Conservation (phyloP, 1,284 basidiomycete species). For the Cryptococcus sp. region DNA sequence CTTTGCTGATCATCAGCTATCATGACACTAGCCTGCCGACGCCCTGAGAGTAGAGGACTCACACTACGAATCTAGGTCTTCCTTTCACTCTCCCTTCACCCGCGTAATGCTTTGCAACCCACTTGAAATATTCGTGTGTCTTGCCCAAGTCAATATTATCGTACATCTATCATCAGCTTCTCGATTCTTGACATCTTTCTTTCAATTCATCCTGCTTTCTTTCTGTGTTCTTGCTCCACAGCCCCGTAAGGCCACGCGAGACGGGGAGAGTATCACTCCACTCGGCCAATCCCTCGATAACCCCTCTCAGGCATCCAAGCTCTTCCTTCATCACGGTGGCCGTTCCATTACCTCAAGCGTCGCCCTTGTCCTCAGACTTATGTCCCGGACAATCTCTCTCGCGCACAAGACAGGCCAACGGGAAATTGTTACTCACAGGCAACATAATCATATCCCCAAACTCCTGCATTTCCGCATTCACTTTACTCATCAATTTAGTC, state of each 20-base stretch:
- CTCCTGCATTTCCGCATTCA: conserved; percentile 36
- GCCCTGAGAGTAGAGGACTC: conserved; percentile 9
- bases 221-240: too few relatives aligned
- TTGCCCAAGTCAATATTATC: conserved; percentile 50
- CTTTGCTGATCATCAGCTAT: conserved; percentile 31
- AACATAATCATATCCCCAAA: conserved; percentile 47
- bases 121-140: conserved; percentile 49
- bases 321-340: too few relatives aligned
- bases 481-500: conserved; percentile 12
- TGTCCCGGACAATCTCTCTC: too few relatives aligned
- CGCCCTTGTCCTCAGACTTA: too few relatives aligned
- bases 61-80: conserved; percentile 48
- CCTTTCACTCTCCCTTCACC: conserved; percentile 42
- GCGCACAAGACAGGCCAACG: neutral
- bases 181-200: too few relatives aligned
- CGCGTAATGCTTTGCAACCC: conserved; percentile 41
- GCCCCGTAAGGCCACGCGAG: neutral
- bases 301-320: too few relatives aligned
- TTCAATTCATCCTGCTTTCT: too few relatives aligned
- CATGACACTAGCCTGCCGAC: neutral
- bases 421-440: conserved; percentile 30
- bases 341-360: too few relatives aligned
- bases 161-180: conserved; percentile 27
- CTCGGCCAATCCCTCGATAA: neutral
- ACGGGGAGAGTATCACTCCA: neutral